phyloP scores from a whole-genome alignment of 768 basidiomycete species.

The Kwoniella heveanensis region DNA sequence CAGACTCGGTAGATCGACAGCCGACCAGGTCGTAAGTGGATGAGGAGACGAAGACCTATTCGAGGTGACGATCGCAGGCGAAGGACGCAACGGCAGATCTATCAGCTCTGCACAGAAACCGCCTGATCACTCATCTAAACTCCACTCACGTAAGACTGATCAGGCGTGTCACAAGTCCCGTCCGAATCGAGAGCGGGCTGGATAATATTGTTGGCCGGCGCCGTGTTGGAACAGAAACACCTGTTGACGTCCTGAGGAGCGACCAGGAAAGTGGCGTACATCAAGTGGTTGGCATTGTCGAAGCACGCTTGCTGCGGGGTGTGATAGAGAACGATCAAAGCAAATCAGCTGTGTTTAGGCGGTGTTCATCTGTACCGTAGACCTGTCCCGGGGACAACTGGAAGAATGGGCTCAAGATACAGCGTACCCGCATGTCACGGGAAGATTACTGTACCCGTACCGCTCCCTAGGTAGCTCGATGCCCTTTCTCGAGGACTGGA shows the following conservation, averaged over 20 bases:
- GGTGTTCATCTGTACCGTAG: no score
- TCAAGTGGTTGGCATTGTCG: neutral
- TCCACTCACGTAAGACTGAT: conserved; percentile 10
- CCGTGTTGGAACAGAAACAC: conserved; percentile 11
- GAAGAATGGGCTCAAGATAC: no score
- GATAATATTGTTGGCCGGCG: neutral
- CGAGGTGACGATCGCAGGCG: no score
- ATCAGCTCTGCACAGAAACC: no score
- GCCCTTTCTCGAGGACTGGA: no score
- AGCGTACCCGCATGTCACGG: no score
- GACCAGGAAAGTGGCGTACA: conserved; percentile 7
- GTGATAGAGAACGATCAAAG: neutral
- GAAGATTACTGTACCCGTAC: no score
- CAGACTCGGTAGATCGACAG: conserved; percentile 7
- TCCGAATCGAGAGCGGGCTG: neutral
- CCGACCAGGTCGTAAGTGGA: conserved; percentile 10
- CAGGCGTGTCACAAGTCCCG: conserved; percentile 5
- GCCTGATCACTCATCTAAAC: no score
- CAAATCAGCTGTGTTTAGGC: neutral
- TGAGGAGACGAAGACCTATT: conserved; percentile 7
- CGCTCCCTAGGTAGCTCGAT: no score
- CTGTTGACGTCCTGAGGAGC: conserved; percentile 11
- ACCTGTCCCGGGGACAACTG: no score
- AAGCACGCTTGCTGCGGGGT: conserved; percentile 5
- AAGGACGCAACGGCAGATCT: no score